Percentiles rank a stretch among this genome's conserved stretches.
Conservation (phyloP, 169 alveolate genomes). For the Babesia bigemina region DNA sequence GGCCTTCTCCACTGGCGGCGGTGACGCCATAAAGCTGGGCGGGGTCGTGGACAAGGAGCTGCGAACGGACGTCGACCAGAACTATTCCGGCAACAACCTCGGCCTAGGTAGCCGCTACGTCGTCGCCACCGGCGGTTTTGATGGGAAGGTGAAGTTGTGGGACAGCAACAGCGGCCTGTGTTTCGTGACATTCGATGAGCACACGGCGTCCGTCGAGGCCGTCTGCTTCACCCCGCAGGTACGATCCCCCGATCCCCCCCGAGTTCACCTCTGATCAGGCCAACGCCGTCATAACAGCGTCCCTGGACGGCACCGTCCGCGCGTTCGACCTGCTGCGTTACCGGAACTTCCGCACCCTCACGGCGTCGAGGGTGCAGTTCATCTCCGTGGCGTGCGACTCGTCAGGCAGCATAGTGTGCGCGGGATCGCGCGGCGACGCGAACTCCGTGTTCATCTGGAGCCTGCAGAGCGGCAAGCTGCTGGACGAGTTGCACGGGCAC, state of each 20-base stretch:
- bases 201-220: constrained; percentile 90
- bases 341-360: constrained; percentile 87
- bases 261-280: constrained; percentile 28
- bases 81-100: constrained; percentile 63
- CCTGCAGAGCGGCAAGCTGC: constrained; percentile 75
- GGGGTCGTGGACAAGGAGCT: constrained; percentile 44
- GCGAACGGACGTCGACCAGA: constrained; percentile 46
- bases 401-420: constrained; percentile 96
- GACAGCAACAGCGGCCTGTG: constrained; percentile 92
- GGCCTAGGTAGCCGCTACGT: constrained; percentile 86
- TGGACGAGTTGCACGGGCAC: constrained; percentile 88
- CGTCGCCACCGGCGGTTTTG: constrained; percentile 97
- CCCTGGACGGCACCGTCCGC: constrained; percentile 97
- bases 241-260: constrained; percentile 8
- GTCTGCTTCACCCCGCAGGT: constrained; percentile 88
- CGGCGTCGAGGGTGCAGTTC: constrained; percentile 88
- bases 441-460: constrained; percentile 81
- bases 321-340: constrained; percentile 95
- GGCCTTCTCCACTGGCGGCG: constrained; percentile 70
- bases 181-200: constrained; percentile 94
- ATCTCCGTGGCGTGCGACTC: constrained; percentile 91
- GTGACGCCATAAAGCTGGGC: constrained; percentile 52
- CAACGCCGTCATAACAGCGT: constrained; percentile 92
- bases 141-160: constrained; percentile 96
- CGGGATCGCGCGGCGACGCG: constrained; percentile 94